Conservation (phyloP, 2,329 filamentous ascomycete genomes). For the Akanthomyces dipterigenus region DNA sequence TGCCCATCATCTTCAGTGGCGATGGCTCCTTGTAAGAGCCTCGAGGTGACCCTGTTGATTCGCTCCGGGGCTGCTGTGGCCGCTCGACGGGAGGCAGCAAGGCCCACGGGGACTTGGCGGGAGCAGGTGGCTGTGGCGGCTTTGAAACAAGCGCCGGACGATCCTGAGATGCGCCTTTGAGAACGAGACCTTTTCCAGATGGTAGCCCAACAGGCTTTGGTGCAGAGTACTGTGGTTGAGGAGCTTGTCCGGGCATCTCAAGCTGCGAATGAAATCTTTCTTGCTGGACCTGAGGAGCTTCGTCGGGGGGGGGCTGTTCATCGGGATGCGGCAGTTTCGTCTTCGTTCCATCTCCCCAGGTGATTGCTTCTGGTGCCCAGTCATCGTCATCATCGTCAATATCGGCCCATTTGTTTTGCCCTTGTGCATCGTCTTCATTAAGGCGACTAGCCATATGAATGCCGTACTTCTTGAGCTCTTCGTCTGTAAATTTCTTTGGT, state of each 20-base stretch:
- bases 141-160: constrained; percentile 70
- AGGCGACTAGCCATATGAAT: constrained; percentile 78
- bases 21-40: constrained; percentile 49
- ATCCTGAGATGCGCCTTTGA: constrained; percentile 58
- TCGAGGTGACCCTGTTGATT: constrained; percentile 41
- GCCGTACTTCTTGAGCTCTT: constrained; percentile 79
- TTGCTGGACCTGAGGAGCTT: neutral
- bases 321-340: constrained; percentile 63
- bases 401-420: constrained; percentile 81
- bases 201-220: constrained; percentile 40
- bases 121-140: constrained; percentile 57
- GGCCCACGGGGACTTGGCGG: constrained; percentile 89
- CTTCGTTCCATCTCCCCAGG: constrained; percentile 85
- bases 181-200: constrained; percentile 54
- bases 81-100: constrained; percentile 78
- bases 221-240: constrained; percentile 17
- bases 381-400: constrained; percentile 86
- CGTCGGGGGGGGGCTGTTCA: constrained; percentile 28
- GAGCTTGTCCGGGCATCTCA: constrained; percentile 13
- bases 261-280: neutral
- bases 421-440: constrained; percentile 65
- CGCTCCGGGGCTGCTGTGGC: constrained; percentile 61
- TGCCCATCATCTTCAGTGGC: constrained; percentile 46
- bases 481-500: constrained; percentile 77
- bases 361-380: constrained; percentile 77